These are phyloP conservation scores for Saitozyma podzolica DNA, from an alignment of 768 basidiomycete species.

Conservation along the genomic window DNA sequence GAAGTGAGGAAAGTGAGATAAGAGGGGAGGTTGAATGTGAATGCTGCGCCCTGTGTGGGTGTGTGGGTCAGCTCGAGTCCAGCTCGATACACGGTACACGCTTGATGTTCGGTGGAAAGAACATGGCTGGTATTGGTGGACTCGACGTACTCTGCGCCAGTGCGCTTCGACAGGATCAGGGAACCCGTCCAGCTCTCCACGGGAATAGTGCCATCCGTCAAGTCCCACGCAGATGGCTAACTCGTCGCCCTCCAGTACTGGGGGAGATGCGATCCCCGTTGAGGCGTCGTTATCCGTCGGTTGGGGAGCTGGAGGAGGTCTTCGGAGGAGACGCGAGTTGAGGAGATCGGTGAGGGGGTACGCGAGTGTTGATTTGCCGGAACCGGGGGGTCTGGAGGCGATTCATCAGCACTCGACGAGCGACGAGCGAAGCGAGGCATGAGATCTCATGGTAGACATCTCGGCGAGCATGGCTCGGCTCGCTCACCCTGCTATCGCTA, in stretches of 20 bases:
- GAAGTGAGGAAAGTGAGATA: constrained; percentile 69
- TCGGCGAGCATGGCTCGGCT: no score
- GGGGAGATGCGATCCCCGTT: constrained; percentile 10
- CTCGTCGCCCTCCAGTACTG: constrained; percentile 10
- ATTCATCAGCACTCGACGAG: constrained; percentile 58
- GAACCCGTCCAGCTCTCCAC: constrained; percentile 67
- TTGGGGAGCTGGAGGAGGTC: constrained; percentile 18
- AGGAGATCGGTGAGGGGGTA: constrained; percentile 60
- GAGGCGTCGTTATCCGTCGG: constrained; percentile 8
- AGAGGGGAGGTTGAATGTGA: constrained; percentile 80
- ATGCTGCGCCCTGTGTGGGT: constrained; percentile 65
- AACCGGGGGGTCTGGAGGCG: constrained; percentile 61
- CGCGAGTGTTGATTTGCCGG: constrained; percentile 81
- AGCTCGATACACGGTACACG: no score
- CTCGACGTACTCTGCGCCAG: constrained; percentile 60
- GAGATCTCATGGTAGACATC: no score
- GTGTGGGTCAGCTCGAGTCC: background rate
- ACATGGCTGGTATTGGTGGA: background rate
- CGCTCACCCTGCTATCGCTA: constrained; percentile 27
- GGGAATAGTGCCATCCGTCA: constrained; percentile 90
- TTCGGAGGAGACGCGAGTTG: constrained; percentile 56
- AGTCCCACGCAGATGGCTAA: constrained; percentile 70
- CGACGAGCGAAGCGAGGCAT: constrained; percentile 31
- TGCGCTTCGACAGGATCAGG: constrained; percentile 72
- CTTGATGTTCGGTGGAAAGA: background rate